Base-by-base conservation (phyloP, 2,329 filamentous ascomycete species). In the Immersiporthe knoxdaviesiana region DNA sequence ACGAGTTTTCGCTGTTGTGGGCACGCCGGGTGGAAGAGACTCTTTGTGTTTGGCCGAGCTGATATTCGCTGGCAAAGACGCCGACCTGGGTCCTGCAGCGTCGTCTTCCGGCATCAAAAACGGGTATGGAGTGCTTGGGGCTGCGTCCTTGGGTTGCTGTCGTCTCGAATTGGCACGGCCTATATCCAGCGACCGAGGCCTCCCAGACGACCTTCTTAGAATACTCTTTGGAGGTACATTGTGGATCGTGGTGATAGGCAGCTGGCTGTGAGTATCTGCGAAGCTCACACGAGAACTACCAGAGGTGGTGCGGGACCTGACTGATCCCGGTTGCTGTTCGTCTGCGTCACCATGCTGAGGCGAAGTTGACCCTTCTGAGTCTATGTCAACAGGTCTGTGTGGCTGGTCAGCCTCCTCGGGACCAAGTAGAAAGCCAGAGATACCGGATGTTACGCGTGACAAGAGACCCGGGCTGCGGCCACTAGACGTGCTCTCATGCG, bases 221-320 rank as follows among this genome's bases (percentile, higher is more conserved):
- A 67, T 67, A 8, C 65, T 8, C 18, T 18, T 61, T 18, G 56
- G 41, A 21, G 16, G 32, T 18, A 37, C 7, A 2, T 30, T 10
- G 35, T 30, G 24, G 52, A 10, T 7, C 5, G 11, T 52, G 27
- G 59, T 10, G n/a, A 32, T 21, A 44, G 2, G 52, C 10, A 30
- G 30, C 30, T 52, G 62, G 16, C 7, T 39, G 21, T 54, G 27
- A 10, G 16, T 39, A 41, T 68, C 66, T 27, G 66, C 62, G 10
- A 70, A 70, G 32, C 58, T 65, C 50, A 70, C 69, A 16, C 66
- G 69, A 63, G 47, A n/a, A 24, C 66, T 62, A 18, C 39, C 37
- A 37, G n/a, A 24, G n/a, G 21, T 37, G n/a, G 21, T 37, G 27
- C 21, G 41, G 32, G 63, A 59, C n/a, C 30, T 47, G 12, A 63